A percentile compares a stretch with the other conserved stretches of the same genome.
phyloP scores from a whole-genome alignment of 2,329 filamentous ascomycete genomes.

The Endothia cerciana region DNA sequence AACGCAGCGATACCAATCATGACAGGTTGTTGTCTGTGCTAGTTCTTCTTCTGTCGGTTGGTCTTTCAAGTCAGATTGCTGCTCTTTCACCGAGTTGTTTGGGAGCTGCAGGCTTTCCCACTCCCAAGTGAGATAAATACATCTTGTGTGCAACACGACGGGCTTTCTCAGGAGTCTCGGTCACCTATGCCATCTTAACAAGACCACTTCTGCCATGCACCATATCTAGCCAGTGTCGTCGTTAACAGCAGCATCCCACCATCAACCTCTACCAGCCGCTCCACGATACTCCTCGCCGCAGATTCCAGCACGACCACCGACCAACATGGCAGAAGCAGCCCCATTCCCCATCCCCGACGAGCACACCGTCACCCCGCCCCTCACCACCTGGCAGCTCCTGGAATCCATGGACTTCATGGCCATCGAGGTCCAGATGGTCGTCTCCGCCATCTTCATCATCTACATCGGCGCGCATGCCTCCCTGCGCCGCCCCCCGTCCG shows the following conservation, averaged over 20 bases:
- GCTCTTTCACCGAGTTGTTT: no score
- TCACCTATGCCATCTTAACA: not conserved
- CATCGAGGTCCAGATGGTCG: conserved; percentile 53
- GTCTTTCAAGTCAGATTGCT: not conserved
- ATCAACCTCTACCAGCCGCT: not conserved
- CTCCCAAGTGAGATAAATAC: not conserved
- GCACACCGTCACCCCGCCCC: conserved; percentile 9
- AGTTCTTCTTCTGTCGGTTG: not conserved
- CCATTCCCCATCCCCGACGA: conserved; percentile 16
- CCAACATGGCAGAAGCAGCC: conserved; percentile 20
- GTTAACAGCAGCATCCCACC: not conserved
- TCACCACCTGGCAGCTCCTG: conserved; percentile 21
- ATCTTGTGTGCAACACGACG: not conserved
- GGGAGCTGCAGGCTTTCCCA: not conserved
- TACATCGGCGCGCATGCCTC: conserved; percentile 85
- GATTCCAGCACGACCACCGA: no score
- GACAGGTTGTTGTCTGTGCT: conserved; percentile 5
- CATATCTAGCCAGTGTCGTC: not conserved
- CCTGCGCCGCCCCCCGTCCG: conserved; percentile 80
- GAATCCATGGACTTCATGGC: conserved; percentile 43
- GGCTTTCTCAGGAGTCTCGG: not conserved
- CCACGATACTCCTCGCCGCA: no score
- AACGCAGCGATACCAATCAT: not conserved
- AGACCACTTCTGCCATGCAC: not conserved
- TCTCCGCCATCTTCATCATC: conserved; percentile 79